Evolutionary conservation across 139 green algal genomes (phyloP), one percentile per base, ranked within the genome.

Genomic region (Haematococcus lacustris): DNA sequence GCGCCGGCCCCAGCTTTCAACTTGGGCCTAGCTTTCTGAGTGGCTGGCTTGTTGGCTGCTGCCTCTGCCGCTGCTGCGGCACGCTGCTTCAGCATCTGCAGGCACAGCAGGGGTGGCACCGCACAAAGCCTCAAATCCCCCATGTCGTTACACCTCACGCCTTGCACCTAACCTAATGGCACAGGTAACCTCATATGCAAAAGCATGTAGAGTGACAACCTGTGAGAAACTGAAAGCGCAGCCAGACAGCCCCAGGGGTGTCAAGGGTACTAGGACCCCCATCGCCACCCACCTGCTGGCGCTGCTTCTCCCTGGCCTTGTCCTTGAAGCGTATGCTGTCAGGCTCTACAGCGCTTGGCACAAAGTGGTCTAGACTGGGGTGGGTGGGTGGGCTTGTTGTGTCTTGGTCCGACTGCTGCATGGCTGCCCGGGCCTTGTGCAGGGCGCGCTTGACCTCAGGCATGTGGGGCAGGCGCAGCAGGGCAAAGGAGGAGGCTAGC

Each of bases 401-500:
- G n/a, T n/a, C n/a, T n/a, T n/a, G n/a, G n/a, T n/a, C n/a, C n/a
- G n/a, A n/a, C n/a, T n/a, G n/a, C n/a, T n/a, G n/a, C n/a, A n/a
- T n/a, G n/a, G n/a, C n/a, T n/a, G n/a, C n/a, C n/a, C n/a, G n/a
- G n/a, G n/a, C n/a, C n/a, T n/a, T n/a, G n/a, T n/a, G n/a, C 2
- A 72, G 67, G 1, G 43, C 67, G 5, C 47, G 32, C 67, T 72
- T 72, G 3, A 72, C 67, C 83, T 99, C 95, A 2, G 86, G 87
- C 94, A 99, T 97, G 38, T 76, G 68, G 0, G 95, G 95, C 71
- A 99, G 80, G 21, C 86, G 78, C 75, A 99, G 87, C 75, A 99
- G 79, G 0, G 81, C 93, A 60, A 96, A 87, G 0, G 80, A 75
- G 3, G 70, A 84, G 2, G 90, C 95, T 65, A 99, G 80, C 0